A percentile compares a stretch with the other conserved stretches of the same genome.
phyloP scores from a whole-genome alignment of 805 yeast genomes.

The Yamadazyma olivae region DNA sequence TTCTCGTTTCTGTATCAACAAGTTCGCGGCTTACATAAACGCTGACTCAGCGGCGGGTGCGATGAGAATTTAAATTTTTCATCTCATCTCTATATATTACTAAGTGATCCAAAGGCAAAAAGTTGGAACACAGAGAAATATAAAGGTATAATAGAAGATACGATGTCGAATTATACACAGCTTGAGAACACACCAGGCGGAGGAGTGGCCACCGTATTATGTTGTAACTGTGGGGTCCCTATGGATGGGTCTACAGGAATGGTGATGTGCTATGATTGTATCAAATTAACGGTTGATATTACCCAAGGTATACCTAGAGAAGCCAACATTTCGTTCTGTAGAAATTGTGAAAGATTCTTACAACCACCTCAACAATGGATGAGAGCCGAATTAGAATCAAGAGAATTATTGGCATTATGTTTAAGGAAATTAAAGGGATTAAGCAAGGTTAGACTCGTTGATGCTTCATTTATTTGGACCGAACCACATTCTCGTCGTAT shows the following conservation, averaged over 20 bases:
- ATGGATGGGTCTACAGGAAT: slow-evolving; percentile 93
- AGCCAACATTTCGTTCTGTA: slow-evolving; percentile 87
- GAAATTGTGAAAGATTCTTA: slow-evolving; percentile 94
- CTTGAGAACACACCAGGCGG: slow-evolving; percentile 22
- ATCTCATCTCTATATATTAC: no score
- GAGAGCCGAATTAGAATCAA: slow-evolving; percentile 81
- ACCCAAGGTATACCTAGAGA: slow-evolving; percentile 92
- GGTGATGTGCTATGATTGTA: slow-evolving; percentile 97
- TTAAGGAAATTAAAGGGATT: slow-evolving; percentile 85
- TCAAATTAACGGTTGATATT: slow-evolving; percentile 87
- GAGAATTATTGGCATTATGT: slow-evolving; percentile 90
- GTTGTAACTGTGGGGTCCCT: slow-evolving; percentile 98
- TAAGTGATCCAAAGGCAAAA: no score
- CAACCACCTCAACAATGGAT: slow-evolving; percentile 97
- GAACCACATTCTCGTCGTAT: slow-evolving; percentile 98
- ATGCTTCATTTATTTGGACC: slow-evolving; percentile 97
- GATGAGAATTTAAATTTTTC: no score
- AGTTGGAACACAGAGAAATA: no score
- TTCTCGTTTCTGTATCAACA: no score
- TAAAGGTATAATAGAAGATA: no score
- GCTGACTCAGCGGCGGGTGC: no score
- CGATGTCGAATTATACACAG: slow-evolving; percentile 49
- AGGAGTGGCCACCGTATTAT: slow-evolving; percentile 77
- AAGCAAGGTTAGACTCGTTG: slow-evolving; percentile 79
- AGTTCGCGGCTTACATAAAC: no score